Evolutionary conservation across 2,329 filamentous ascomycete genomes (phyloP).

Genomic region (Hymenoscyphus repandus): DNA sequence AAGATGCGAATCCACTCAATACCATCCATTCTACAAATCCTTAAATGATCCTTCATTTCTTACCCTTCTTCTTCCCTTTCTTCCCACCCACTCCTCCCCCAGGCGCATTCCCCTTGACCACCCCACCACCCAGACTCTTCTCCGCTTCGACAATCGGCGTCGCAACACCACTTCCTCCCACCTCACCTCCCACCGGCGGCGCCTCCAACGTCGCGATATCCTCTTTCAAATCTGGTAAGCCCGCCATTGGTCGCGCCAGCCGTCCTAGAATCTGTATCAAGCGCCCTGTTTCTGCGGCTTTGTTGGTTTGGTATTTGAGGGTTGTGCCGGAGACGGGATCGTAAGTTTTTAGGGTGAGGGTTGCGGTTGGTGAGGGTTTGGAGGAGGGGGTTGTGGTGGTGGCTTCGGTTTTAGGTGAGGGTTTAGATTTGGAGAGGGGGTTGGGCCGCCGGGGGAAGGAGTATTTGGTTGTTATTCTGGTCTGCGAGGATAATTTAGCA

Average conservation of each 20-base stretch:
- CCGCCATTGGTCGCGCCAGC: conserved; percentile 65
- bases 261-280: conserved; percentile 71
- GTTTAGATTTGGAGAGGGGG: conserved; percentile 19
- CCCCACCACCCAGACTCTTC: conserved; percentile 37
- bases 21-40: background rate
- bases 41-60: conserved; percentile 45
- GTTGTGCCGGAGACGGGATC: conserved; percentile 76
- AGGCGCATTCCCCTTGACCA: conserved; percentile 49
- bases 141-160: conserved; percentile 26
- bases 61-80: conserved; percentile 69
- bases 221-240: conserved; percentile 39
- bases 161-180: conserved; percentile 11
- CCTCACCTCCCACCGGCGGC: conserved; percentile 4
- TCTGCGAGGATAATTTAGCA: conserved; percentile 45
- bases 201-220: conserved; percentile 28
- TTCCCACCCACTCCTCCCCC: conserved; percentile 33
- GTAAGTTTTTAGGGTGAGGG: conserved; percentile 82
- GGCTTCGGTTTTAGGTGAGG: conserved; percentile 26
- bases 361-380: conserved; percentile 46
- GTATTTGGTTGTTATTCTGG: conserved; percentile 90
- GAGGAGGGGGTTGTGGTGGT: conserved; percentile 27
- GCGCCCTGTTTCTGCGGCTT: conserved; percentile 82
- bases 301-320: conserved; percentile 87
- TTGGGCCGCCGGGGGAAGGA: conserved; percentile 50
- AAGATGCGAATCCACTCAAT: background rate